A percentile compares a stretch with the other conserved stretches of the same genome.
Evolutionary conservation across 2,329 filamentous ascomycete species (phyloP).

Genomic region (Ceratocystis eucalypticola): DNA sequence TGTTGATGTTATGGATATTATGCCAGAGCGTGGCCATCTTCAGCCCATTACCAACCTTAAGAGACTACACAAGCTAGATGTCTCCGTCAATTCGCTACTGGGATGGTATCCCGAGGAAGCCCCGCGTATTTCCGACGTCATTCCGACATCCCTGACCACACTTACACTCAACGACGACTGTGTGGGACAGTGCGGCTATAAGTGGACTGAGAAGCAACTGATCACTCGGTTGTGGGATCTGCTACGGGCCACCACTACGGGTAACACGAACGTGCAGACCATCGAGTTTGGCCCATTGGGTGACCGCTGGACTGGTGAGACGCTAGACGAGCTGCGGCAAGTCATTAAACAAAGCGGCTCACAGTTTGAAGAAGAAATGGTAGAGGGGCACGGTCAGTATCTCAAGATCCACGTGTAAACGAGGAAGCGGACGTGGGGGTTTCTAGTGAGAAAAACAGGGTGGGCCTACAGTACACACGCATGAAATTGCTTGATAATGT

Average conservation of each 20-base stretch:
- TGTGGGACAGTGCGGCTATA: slow-evolving; percentile 10
- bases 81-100: slow-evolving; percentile 14
- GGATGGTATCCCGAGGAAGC: slow-evolving; percentile 17
- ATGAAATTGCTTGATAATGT: not conserved
- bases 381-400: slow-evolving; percentile 15
- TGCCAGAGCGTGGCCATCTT: slow-evolving; percentile 8
- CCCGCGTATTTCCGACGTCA: slow-evolving; percentile 14
- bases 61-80: slow-evolving; percentile 15
- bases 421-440: not conserved
- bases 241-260: slow-evolving; percentile 13
- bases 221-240: slow-evolving; percentile 13
- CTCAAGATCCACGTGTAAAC: slow-evolving; percentile 12
- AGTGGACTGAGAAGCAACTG: slow-evolving; percentile 14
- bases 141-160: slow-evolving; percentile 15
- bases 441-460: not conserved
- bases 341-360: slow-evolving; percentile 10
- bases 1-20: not conserved
- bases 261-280: slow-evolving; percentile 14
- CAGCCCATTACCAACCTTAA: slow-evolving; percentile 14
- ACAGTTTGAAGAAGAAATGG: slow-evolving; percentile 12
- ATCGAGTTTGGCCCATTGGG: slow-evolving; percentile 16
- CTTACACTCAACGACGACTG: slow-evolving; percentile 17
- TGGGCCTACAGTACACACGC: not conserved
- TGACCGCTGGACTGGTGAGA: slow-evolving; percentile 14
- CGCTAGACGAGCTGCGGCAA: slow-evolving; percentile 9